Conservation (phyloP, 495 filamentous ascomycete genomes). For the Talaromyces trachyspermus region DNA sequence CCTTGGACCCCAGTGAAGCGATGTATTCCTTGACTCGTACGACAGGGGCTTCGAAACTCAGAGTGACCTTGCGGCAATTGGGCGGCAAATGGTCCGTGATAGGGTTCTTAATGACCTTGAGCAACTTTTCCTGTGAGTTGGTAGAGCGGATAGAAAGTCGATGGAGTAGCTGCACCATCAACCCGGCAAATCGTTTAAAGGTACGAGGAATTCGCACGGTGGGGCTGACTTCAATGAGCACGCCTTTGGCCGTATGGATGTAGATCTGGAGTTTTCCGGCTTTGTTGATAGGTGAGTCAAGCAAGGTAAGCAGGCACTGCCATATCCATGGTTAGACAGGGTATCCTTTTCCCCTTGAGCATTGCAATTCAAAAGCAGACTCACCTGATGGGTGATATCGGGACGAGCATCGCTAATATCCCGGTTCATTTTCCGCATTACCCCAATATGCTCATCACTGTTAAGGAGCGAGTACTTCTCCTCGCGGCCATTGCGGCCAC, state of each 20-base stretch:
- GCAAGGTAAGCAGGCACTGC: conserved; percentile 92
- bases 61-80: conserved; percentile 94
- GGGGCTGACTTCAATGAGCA: conserved; percentile 94
- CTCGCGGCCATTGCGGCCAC: conserved; percentile 63
- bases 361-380: conserved; percentile 16
- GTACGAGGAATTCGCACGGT: conserved; percentile 94
- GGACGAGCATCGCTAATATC: conserved; percentile 97
- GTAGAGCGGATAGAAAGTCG: conserved; percentile 91
- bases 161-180: conserved; percentile 99
- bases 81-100: conserved; percentile 94
- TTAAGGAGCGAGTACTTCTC: conserved; percentile 96
- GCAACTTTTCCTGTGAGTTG: conserved; percentile 91
- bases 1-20: conserved; percentile 62
- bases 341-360: not conserved
- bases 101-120: conserved; percentile 95
- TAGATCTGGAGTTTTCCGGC: conserved; percentile 95
- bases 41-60: conserved; percentile 84
- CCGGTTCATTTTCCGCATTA: conserved; percentile 98
- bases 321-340: conserved; percentile 15
- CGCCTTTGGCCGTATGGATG: conserved; percentile 93
- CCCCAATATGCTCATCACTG: conserved; percentile 97
- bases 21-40: conserved; percentile 87
- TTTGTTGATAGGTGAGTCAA: conserved; percentile 98
- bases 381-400: conserved; percentile 97
- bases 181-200: conserved; percentile 95